Base-by-base conservation (phyloP, 2,329 filamentous ascomycete species). In the Geoglossum cookeanum region DNA sequence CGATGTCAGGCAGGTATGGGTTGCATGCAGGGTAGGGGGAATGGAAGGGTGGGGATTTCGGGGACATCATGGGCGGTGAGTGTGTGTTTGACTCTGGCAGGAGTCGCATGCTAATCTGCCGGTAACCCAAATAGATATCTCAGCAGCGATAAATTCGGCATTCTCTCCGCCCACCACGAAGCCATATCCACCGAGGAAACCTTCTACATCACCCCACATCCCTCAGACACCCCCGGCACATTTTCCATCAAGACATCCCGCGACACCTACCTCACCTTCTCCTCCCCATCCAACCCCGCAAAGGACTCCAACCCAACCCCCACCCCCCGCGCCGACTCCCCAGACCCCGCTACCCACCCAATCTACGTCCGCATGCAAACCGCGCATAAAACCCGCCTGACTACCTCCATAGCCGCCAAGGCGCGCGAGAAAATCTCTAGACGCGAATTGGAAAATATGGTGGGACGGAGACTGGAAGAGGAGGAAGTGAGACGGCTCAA, bases 1-100 rank as follows among this genome's bases (percentile, higher is more conserved):
- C 69, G 90, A 97, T 68, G 90, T 97, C 59, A 77, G 91, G 60
- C 90, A 96, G 72, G 92, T 98, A 15, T 98, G 91, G 87, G 80
- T 97, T 62, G 88, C 87, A 59, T 94, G 85, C 63, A 79, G 78
- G 62, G 83, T 96, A 11, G 79, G 84, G 0, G 91, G 91, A 3
- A 91, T 85, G 1, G 87, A 94, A 61, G 77, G 78, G 37, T 84
- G 87, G 63, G 85, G 85, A 58, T 86, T 98, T 69, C 96, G 95
- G 71, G 87, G 88, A 0, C 85, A 91, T 64, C 87, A 96, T 70
- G 90, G 89, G 61, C 84, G 80, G 84, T 90, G 66, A 27, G 33
- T 55, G 35, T 5, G 52, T 55, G 9, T 55, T 11, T 35, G 33
- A 35, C n/a, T n/a, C n/a, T n/a, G n/a, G n/a, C n/a, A n/a, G n/a